These are phyloP conservation scores for Massariosphaeria phaeospora DNA, from an alignment of 495 filamentous ascomycete species.

Conservation along the genomic window DNA sequence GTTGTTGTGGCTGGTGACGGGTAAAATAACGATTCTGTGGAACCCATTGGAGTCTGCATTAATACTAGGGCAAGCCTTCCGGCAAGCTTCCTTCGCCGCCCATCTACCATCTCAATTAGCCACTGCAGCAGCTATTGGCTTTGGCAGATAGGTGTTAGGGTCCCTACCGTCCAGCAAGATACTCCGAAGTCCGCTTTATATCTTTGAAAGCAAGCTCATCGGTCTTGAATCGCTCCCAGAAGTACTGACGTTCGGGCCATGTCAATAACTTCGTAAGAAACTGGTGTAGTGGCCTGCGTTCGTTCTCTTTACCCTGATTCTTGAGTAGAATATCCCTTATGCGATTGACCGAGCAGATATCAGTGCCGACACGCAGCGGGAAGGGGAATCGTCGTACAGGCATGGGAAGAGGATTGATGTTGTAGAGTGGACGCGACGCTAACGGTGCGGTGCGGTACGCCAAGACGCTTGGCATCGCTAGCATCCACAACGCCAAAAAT, in stretches of 20 bases:
- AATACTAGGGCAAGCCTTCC: constrained; percentile 21
- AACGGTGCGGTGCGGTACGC: too few relatives aligned
- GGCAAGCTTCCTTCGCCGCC: constrained; percentile 29
- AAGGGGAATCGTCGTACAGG: constrained; percentile 20
- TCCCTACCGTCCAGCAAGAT: constrained; percentile 24
- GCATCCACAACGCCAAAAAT: neutral
- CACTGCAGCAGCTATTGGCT: too few relatives aligned
- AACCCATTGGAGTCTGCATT: constrained; percentile 2
- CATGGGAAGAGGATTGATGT: too few relatives aligned
- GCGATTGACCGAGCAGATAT: constrained; percentile 15
- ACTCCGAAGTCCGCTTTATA: constrained; percentile 5
- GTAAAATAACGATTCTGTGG: constrained; percentile 23
- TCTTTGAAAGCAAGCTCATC: neutral
- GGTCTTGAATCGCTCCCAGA: constrained; percentile 21
- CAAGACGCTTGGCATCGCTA: neutral
- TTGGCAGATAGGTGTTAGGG: too few relatives aligned
- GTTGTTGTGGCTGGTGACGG: neutral
- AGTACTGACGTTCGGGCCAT: constrained; percentile 25
- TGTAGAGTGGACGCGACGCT: too few relatives aligned
- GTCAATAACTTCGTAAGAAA: constrained; percentile 23
- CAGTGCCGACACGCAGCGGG: constrained; percentile 19
- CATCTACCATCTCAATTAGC: too few relatives aligned
- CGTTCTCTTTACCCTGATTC: neutral
- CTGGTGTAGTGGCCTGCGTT: constrained; percentile 1
- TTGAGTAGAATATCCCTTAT: constrained; percentile 5